Percentiles rank a stretch among this genome's conserved stretches.
Conservation (phyloP, 2,329 filamentous ascomycete genomes). For the Dactylellina drechsleri region DNA sequence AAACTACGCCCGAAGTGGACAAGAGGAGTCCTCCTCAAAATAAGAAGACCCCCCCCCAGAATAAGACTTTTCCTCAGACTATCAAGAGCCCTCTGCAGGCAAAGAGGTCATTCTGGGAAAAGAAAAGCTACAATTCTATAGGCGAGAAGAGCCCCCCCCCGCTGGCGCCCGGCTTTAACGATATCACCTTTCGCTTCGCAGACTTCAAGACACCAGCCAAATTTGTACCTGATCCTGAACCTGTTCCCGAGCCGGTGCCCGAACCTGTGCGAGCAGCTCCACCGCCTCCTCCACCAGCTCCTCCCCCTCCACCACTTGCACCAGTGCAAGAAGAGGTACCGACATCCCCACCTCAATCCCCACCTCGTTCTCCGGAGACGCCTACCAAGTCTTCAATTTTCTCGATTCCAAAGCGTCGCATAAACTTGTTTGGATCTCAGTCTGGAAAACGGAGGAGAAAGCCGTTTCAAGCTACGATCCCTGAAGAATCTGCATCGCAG, state of each 20-base stretch:
- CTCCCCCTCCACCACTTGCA: slow-evolving; percentile 7
- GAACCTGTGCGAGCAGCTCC: slow-evolving; percentile 15
- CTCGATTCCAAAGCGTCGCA: slow-evolving; percentile 56
- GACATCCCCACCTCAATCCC: slow-evolving; percentile 2
- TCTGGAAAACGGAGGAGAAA: slow-evolving; percentile 56
- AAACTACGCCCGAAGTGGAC: slow-evolving; percentile 42
- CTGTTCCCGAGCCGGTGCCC: not conserved
- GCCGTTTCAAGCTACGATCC: slow-evolving; percentile 49
- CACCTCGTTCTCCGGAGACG: slow-evolving; percentile 36
- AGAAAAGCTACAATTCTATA: slow-evolving; percentile 8
- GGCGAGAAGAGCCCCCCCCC: slow-evolving; percentile 3
- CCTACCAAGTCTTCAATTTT: slow-evolving; percentile 36
- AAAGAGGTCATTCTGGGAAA: slow-evolving; percentile 12
- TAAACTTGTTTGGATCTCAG: slow-evolving; percentile 56
- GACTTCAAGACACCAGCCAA: slow-evolving; percentile 38
- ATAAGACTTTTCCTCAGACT: not conserved
- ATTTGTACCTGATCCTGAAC: slow-evolving; percentile 12
- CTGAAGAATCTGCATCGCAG: slow-evolving; percentile 49
- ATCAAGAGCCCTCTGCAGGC: slow-evolving; percentile 18
- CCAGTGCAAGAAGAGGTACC: slow-evolving; percentile 18
- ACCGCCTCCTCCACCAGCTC: slow-evolving; percentile 8
- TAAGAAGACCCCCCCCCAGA: slow-evolving; percentile 14
- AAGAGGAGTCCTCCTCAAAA: slow-evolving; percentile 23
- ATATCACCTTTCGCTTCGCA: slow-evolving; percentile 41
- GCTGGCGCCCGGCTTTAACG: slow-evolving; percentile 28